Evolutionary conservation across 2,329 filamentous ascomycete species (phyloP).

Genomic region (Tolypocladium tropicale): DNA sequence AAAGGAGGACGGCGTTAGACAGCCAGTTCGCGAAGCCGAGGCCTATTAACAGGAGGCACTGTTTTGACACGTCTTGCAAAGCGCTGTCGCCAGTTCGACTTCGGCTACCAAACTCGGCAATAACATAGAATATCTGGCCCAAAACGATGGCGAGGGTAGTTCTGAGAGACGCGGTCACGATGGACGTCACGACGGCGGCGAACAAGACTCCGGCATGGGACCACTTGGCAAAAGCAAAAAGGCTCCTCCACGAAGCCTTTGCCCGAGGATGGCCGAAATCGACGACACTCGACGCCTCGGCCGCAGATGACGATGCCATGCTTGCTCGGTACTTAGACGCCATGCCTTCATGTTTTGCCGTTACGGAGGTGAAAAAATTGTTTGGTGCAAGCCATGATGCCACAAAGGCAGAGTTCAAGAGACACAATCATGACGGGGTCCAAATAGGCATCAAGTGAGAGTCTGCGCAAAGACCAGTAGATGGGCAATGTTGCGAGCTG

Average conservation of each 20-base stretch:
- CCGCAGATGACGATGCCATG: not conserved
- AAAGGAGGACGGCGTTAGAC: conserved; percentile 55
- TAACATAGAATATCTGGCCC: conserved; percentile 63
- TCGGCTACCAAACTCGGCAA: conserved; percentile 55
- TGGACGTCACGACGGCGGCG: conserved; percentile 44
- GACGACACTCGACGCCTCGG: not conserved
- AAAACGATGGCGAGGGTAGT: conserved; percentile 60
- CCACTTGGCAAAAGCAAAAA: conserved; percentile 65
- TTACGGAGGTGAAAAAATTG: not conserved
- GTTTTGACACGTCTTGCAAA: conserved; percentile 43
- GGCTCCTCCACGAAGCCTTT: conserved; percentile 25
- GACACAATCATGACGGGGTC: not conserved
- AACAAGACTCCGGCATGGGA: conserved; percentile 45
- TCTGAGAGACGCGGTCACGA: conserved; percentile 50
- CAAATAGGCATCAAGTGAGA: too few species aligned
- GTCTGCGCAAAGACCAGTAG: not conserved
- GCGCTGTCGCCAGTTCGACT: conserved; percentile 38
- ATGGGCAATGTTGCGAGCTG: not conserved
- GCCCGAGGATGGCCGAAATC: not conserved
- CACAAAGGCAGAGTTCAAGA: not conserved
- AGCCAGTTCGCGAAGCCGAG: conserved; percentile 59
- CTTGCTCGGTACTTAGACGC: not conserved
- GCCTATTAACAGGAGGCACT: conserved; percentile 51
- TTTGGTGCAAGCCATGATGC: not conserved
- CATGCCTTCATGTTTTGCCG: not conserved